Evolutionary conservation across 108 stramenopile genomes (phyloP), one percentile per base, ranked within the genome.

Genomic region (Pseudonitzschia pungens): DNA sequence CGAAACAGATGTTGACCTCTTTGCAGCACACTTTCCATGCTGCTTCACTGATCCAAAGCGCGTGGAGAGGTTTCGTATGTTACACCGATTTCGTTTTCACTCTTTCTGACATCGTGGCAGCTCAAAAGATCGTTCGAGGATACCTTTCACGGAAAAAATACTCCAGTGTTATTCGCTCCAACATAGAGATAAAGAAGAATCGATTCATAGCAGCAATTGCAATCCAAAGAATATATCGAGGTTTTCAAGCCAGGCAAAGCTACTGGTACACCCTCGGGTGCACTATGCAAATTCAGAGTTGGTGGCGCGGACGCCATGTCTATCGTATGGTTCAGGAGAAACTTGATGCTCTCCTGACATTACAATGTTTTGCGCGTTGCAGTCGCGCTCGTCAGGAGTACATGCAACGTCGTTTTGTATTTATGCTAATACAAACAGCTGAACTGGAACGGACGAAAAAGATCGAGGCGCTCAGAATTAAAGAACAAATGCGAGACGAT

Each of bases 51-150:
- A 92, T 92, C 69, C 89, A 89, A 69, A 72, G 73, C 36, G 54
- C 75, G 3, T 92, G 88, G 87, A 80, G 92, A 58, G 82, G 85
- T 22, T 86, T 86, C 43, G 78, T 81, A n/a, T 70, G 81, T 22
- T 85, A 73, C 69, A 78, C 86, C 9, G 82, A 84, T 43, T 92
- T 75, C 60, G 80, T 89, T 55, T 79, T 84, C 62, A 82, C 84
- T 20, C 41, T 90, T 42, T 76, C 84, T n/a, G 80, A 88, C 73
- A 70, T 90, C 44, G 81, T 92, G 44, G 70, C 77, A 44, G 82
- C 72, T 4, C 92, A 92, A 65, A 79, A 77, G n/a, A 71, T 81
- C 53, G 82, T 62, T 1, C 76, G 80, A 59, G 79, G 81, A 45
- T 73, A 71, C 44, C 29, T 77, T 26, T 68, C 77, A 11, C 71